Base-by-base conservation (phyloP, 768 basidiomycete genomes). In the Termitomyces sp. region DNA sequence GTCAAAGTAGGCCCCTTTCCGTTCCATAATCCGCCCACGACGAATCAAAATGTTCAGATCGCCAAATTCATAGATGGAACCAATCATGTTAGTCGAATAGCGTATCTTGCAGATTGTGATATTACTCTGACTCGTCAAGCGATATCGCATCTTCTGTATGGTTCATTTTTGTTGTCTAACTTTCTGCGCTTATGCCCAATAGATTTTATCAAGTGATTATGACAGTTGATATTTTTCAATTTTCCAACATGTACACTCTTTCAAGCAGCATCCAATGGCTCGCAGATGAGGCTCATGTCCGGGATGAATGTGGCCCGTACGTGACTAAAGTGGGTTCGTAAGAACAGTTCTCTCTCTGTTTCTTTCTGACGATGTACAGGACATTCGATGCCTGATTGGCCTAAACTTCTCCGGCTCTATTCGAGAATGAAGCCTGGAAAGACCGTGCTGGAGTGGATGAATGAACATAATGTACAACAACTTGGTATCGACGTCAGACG, bases 121-220 rank as follows among this genome's bases (percentile, higher is more conserved):
- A 74, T 89, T 21, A 81, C 82, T 27, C 73, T 98, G 40, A 89
- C 93, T 5, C 83, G 94, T 47, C 84, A 88, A 59, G 93, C 94
- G 10, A 86, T 99, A 50, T 87, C 90, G 17, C 97, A 99, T 73
- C 81, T 99, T 29, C 72, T 99, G 93, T 97, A 63, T 73, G 89
- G 27, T 35, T 25, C 21, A 11, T 23, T 42, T 27, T 27, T 29
- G 16, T 44, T 45, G 32, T 43, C 19, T 29, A 44, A 12, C 56
- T 53, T 19, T 29, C n/a, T 38, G 43, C 58, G 27, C 51, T 64
- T 50, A 66, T 43, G 25, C 23, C 21, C 3, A 56, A 17, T 44
- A 95, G 93, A 43, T 97, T 94, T 66, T 98, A 98, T 68, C 93
- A 97, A 74, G 94, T 95, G 41, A 86, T 97, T 62, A 94, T 98